These are phyloP conservation scores for Yamadazyma phyllophila DNA, from an alignment of 805 yeast genomes.

Conservation along the genomic window DNA sequence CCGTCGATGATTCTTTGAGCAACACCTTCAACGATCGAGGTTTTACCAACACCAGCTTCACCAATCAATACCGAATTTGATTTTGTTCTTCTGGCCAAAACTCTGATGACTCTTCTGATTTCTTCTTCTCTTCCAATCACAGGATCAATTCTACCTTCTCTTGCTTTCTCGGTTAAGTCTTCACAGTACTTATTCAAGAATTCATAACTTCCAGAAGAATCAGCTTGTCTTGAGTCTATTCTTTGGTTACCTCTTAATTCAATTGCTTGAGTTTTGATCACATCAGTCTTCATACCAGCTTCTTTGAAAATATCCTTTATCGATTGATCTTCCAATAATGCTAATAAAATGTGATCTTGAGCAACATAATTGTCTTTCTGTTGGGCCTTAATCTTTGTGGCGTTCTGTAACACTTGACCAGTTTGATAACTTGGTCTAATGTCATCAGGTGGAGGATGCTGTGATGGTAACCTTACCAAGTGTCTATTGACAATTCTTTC, in stretches of 20 bases:
- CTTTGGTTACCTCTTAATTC: conserved; percentile 85
- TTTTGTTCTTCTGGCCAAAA: conserved; percentile 94
- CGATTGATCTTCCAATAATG: conserved; percentile 75
- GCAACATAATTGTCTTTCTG: conserved; percentile 92
- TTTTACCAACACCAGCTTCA: conserved; percentile 99
- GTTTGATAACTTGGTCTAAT: conserved; percentile 73
- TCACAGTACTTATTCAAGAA: conserved; percentile 86
- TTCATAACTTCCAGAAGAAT: conserved; percentile 80
- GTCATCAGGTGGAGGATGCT: conserved; percentile 84
- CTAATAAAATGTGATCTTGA: conserved; percentile 88
- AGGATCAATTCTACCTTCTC: conserved; percentile 94
- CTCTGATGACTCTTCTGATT: conserved; percentile 91
- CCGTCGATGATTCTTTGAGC: conserved; percentile 95
- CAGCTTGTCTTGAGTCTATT: conserved; percentile 93
- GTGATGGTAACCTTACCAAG: conserved; percentile 82
- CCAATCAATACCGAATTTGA: conserved; percentile 96
- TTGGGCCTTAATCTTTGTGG: conserved; percentile 73
- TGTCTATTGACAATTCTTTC: conserved; percentile 79
- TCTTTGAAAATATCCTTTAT: conserved; percentile 73
- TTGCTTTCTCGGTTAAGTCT: conserved; percentile 90
- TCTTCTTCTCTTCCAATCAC: conserved; percentile 99
- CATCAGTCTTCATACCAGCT: conserved; percentile 61
- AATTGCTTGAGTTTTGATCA: conserved; percentile 72
- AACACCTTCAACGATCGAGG: conserved; percentile 97
- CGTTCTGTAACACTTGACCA: conserved; percentile 69